A percentile compares a stretch with the other conserved stretches of the same genome.
Evolutionary conservation across 768 basidiomycete genomes (phyloP).

Genomic region (Albatrellus ellisii): DNA sequence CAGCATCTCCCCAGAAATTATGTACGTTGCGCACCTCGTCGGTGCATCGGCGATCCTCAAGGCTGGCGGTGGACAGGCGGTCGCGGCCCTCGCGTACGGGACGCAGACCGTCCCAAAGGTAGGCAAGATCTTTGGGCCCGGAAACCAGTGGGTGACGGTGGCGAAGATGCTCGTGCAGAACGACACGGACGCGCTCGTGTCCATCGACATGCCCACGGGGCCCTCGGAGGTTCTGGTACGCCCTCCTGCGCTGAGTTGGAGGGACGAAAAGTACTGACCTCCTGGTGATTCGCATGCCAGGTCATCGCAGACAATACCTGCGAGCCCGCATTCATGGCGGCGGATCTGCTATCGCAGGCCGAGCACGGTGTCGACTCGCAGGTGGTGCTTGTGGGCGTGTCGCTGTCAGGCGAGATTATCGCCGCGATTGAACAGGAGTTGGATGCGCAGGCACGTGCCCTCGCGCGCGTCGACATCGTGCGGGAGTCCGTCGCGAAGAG

Average conservation of each 20-base stretch:
- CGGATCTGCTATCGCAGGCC: conserved; percentile 93
- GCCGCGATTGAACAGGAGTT: conserved; percentile 74
- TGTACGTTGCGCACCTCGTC: conserved; percentile 88
- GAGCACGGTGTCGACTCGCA: conserved; percentile 98
- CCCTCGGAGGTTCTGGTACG: conserved; percentile 94
- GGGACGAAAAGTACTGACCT: too few relatives aligned
- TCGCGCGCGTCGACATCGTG: conserved; percentile 84
- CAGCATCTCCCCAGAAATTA: conserved; percentile 88
- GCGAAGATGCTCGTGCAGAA: conserved; percentile 99
- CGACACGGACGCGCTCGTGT: conserved; percentile 90
- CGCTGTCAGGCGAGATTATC: conserved; percentile 48
- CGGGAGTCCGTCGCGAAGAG: conserved; percentile 83
- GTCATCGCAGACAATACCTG: conserved; percentile 88
- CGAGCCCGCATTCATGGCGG: conserved; percentile 84
- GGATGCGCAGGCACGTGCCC: conserved; percentile 73
- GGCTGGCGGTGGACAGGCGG: conserved; percentile 93
- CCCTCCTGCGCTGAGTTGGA: conserved; percentile 10
- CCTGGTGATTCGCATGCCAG: conserved; percentile 30
- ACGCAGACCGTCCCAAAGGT: conserved; percentile 94
- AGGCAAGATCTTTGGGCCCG: conserved; percentile 98
- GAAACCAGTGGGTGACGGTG: conserved; percentile 99
- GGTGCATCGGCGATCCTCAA: conserved; percentile 86
- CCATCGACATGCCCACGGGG: conserved; percentile 99
- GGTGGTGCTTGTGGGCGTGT: conserved; percentile 82
- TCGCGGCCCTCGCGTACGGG: conserved; percentile 94